phyloP scores from a whole-genome alignment of 2,329 filamentous ascomycete genomes.

The Colletotrichum navitas region DNA sequence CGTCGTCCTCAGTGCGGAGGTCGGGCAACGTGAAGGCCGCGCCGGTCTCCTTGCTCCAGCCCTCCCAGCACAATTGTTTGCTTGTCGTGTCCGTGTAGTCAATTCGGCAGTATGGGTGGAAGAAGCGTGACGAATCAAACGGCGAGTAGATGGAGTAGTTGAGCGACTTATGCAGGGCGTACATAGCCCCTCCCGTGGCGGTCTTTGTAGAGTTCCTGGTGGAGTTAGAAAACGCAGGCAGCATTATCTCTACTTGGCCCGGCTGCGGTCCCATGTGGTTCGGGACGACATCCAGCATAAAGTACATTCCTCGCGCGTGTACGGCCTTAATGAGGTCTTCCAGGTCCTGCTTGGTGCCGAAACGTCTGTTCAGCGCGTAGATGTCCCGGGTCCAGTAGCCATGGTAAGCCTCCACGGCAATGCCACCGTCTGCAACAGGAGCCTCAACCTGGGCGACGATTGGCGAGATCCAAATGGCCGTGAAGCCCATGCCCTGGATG shows the following conservation, averaged over 20 bases:
- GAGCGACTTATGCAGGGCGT: background rate
- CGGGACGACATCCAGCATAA: background rate
- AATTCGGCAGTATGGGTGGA: background rate
- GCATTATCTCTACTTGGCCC: constrained; percentile 1
- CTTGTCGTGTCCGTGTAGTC: background rate
- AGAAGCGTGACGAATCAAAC: background rate
- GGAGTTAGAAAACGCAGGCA: background rate
- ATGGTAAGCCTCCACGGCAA: background rate
- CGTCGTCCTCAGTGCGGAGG: background rate
- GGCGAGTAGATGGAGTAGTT: background rate
- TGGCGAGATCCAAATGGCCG: background rate
- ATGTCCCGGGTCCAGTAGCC: background rate
- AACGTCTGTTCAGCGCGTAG: background rate
- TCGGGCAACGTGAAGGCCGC: background rate
- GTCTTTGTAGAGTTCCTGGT: background rate
- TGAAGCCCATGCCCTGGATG: background rate
- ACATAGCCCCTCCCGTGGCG: background rate
- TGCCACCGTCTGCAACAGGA: background rate
- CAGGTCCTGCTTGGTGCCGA: background rate
- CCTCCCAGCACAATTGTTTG: background rate
- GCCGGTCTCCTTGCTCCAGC: background rate
- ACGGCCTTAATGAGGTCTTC: background rate
- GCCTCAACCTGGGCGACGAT: background rate
- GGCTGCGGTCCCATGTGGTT: background rate
- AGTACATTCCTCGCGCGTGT: background rate